Conservation (phyloP, 2,329 filamentous ascomycete genomes). For the Zymoseptoria pseudotritici region DNA sequence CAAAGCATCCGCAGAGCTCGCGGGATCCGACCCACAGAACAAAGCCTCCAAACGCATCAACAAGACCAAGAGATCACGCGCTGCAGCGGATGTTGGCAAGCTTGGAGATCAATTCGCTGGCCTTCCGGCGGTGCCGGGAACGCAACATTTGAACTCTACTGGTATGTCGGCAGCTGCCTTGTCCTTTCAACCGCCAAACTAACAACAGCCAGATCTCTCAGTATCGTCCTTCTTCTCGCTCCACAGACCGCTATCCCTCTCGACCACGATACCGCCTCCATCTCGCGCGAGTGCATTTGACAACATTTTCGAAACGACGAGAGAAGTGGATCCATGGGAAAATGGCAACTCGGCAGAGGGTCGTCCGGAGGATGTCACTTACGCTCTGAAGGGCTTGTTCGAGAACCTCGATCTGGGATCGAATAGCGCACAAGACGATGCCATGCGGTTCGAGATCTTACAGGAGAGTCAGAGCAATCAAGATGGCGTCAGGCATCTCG, state of each 20-base stretch:
- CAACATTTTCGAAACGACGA: constrained; percentile 63
- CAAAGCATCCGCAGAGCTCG: constrained; percentile 14
- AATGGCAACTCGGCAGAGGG: constrained; percentile 39
- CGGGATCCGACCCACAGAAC: constrained; percentile 13
- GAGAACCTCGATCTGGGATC: constrained; percentile 27
- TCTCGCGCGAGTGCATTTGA: constrained; percentile 71
- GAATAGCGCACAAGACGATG: constrained; percentile 27
- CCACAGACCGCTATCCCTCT: constrained; percentile 87
- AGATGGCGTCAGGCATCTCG: constrained; percentile 26
- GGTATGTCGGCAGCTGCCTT: constrained; percentile 12
- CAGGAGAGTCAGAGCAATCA: constrained; percentile 29
- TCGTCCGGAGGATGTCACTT: constrained; percentile 34
- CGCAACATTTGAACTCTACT: constrained; percentile 56
- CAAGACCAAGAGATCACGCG: constrained; percentile 10
- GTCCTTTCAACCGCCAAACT: neutral
- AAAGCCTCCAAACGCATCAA: constrained; percentile 13
- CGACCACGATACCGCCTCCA: constrained; percentile 66
- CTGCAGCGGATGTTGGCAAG: constrained; percentile 11
- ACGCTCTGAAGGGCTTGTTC: constrained; percentile 40
- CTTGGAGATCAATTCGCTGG: constrained; percentile 42
- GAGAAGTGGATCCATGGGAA: constrained; percentile 39
- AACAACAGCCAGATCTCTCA: constrained; percentile 59
- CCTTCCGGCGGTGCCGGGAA: constrained; percentile 67
- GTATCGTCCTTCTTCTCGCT: constrained; percentile 93
- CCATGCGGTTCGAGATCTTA: constrained; percentile 32